Percentiles rank a stretch among this genome's conserved stretches.
Evolutionary conservation across 1,284 basidiomycete genomes (phyloP).

Genomic region (Bjerkandera adusta): DNA sequence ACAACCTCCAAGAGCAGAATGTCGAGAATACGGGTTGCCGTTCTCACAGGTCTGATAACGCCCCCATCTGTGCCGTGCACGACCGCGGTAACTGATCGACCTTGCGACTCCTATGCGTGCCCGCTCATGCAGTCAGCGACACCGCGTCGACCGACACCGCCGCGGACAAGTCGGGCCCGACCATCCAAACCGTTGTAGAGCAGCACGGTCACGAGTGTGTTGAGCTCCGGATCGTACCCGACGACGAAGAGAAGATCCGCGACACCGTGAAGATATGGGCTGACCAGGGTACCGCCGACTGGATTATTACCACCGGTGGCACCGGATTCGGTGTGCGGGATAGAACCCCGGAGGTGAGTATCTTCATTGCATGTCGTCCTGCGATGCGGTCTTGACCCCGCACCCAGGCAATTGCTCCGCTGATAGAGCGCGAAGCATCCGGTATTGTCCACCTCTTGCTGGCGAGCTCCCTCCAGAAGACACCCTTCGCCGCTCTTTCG

Average conservation of each 20-base stretch:
- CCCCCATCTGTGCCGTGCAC: neutral
- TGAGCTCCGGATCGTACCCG: conserved; percentile 48
- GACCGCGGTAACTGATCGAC: neutral
- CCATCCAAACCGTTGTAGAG: conserved; percentile 50
- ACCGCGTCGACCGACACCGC: conserved; percentile 51
- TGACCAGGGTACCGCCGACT: conserved; percentile 48
- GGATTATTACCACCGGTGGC: conserved; percentile 81
- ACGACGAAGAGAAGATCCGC: conserved; percentile 56
- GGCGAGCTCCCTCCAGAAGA: conserved; percentile 66
- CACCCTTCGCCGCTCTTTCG: conserved; percentile 79
- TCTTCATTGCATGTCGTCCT: conserved; percentile 2
- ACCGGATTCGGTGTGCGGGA: conserved; percentile 84
- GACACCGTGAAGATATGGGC: conserved; percentile 46
- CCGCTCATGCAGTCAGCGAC: conserved; percentile 55
- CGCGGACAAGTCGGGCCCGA: conserved; percentile 66
- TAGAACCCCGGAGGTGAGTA: conserved; percentile 73
- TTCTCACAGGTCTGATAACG: conserved; percentile 28
- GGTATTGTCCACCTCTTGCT: conserved; percentile 80
- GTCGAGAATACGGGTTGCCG: conserved; percentile 26
- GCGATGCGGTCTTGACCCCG: conserved; percentile 1
- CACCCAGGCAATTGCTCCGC: conserved; percentile 61
- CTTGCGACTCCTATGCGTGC: neutral
- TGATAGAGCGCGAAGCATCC: conserved; percentile 74
- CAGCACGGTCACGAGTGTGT: conserved; percentile 39
- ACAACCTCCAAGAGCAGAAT: conserved; percentile 13